Conservation (phyloP, 495 filamentous ascomycete genomes). For the Xeromyces bisporus region DNA sequence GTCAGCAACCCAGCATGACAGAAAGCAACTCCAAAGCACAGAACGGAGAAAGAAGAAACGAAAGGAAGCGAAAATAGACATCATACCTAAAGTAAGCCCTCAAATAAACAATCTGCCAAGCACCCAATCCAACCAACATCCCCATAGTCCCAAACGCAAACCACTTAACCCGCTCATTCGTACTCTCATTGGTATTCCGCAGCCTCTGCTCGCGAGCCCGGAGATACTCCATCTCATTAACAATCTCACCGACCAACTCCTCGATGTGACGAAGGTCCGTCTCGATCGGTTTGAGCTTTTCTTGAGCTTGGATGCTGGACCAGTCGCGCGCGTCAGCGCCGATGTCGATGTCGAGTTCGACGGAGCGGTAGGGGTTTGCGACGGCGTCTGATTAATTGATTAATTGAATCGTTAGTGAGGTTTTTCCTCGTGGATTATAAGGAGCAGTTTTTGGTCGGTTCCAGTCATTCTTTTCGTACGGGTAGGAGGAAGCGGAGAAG, state of each 20-base stretch:
- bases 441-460: too few relatives aligned
- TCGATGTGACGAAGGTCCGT: slow-evolving; percentile 87
- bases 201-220: slow-evolving; percentile 82
- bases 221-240: slow-evolving; percentile 84
- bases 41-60: neutral
- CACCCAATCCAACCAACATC: slow-evolving; percentile 77
- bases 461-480: too few relatives aligned
- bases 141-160: slow-evolving; percentile 93
- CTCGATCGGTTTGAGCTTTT: slow-evolving; percentile 97
- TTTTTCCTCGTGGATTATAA: too few relatives aligned
- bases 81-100: slow-evolving; percentile 84
- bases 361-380: slow-evolving; percentile 49
- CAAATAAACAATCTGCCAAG: slow-evolving; percentile 94
- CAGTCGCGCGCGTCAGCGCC: slow-evolving; percentile 97
- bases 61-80: neutral
- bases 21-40: neutral
- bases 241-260: slow-evolving; percentile 68
- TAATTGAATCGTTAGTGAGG: too few relatives aligned
- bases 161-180: slow-evolving; percentile 96
- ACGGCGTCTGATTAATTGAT: slow-evolving; percentile 18
- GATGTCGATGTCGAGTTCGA: slow-evolving; percentile 97
- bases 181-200: slow-evolving; percentile 97
- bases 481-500: slow-evolving; percentile 9
- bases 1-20: too few relatives aligned
- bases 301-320: slow-evolving; percentile 85